Evolutionary conservation across 768 basidiomycete species (phyloP), one percentile per base, ranked within the genome.

Genomic region (Kockovaella imperatae): DNA sequence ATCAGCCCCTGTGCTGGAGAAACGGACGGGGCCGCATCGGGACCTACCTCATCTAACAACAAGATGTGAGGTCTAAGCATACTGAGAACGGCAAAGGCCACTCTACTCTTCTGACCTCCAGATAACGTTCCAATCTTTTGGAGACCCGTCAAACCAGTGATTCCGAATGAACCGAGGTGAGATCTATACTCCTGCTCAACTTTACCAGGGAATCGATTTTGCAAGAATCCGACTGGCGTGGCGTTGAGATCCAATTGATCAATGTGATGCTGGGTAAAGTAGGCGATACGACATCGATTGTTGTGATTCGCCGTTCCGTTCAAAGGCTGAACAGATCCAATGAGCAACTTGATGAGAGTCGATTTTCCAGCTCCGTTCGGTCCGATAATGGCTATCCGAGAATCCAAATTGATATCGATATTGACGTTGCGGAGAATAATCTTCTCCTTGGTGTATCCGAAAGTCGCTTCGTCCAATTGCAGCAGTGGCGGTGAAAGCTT

Each of bases 151-250:
- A 93, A 83, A 35, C 90, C 89, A 52, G 87, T 95, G 61, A 96
- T 93, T 60, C 95, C 91, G 75, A 97, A 95, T 50, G 91, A 89
- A 5, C 93, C 95, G 11, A 99, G 77, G 73, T 97, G 95, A n/a
- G 74, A 71, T 53, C 95, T 79, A 69, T 97, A 97, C 69, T 96
- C 95, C 70, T 96, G 93, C 72, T 97, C 95, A 5, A 79, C 87
- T 72, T 83, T 84, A 0, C 95, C 93, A 1, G 95, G 95, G 76
- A 86, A 96, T 62, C 80, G 86, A 20, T 82, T 81, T 13, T 88
- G 87, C 25, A 99, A 75, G 75, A 95, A 96, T 60, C 87, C 84
- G 8, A 97, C 95, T 0, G 93, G 87, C n/a, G 82, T 83, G 80
- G 95, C 79, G 3, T 77, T 77, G 1, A 88, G 82, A 34, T 80